Conservation (phyloP, 768 basidiomycete species). For the Strobilomyces confusus region DNA sequence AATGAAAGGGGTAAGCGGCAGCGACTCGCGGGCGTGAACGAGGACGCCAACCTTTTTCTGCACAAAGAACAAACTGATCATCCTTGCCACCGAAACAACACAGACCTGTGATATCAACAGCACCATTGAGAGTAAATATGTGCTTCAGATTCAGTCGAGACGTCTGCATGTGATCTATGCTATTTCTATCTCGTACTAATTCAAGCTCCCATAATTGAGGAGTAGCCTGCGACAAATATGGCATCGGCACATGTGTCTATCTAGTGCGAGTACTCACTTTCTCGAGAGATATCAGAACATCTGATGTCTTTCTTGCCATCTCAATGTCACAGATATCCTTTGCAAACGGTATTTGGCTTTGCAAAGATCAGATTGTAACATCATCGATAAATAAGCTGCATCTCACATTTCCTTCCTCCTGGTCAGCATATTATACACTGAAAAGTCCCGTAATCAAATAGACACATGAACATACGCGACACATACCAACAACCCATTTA, state of each 20-base stretch:
- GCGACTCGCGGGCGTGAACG: neutral
- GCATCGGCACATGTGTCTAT: constrained; percentile 3
- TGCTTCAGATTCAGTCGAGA: constrained; percentile 46
- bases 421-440: constrained; percentile 48
- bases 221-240: constrained; percentile 45
- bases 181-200: constrained; percentile 47
- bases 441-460: neutral
- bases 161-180: constrained; percentile 32
- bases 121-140: constrained; percentile 66
- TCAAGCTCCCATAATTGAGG: constrained; percentile 77
- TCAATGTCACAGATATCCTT: constrained; percentile 52
- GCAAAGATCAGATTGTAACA: constrained; percentile 10
- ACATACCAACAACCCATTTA: constrained; percentile 50
- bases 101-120: constrained; percentile 72
- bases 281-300: constrained; percentile 40
- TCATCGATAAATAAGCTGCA: neutral
- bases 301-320: constrained; percentile 40
- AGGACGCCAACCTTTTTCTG: constrained; percentile 58
- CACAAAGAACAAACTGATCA: constrained; percentile 74
- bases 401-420: constrained; percentile 43
- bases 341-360: constrained; percentile 28
- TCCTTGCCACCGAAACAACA: constrained; percentile 81
- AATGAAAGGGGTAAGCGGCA: neutral
- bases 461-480: neutral
- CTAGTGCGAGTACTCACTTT: constrained; percentile 20